These are phyloP conservation scores for Bombardia bombarda DNA, from an alignment of 495 filamentous ascomycete species.

Conservation along the genomic window DNA sequence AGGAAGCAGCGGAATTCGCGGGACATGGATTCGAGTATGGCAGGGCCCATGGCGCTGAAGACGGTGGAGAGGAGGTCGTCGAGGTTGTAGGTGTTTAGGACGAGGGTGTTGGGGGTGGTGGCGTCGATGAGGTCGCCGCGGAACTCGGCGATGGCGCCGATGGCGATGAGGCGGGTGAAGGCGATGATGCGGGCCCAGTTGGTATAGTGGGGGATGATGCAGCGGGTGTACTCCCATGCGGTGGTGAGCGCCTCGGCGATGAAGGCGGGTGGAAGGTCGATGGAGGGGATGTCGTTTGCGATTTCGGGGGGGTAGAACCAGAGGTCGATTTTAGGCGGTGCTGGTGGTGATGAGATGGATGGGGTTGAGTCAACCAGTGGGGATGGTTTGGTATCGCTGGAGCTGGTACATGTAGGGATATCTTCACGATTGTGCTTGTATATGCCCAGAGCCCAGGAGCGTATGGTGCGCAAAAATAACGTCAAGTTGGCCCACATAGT, in stretches of 20 bases:
- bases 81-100: constrained; percentile 13
- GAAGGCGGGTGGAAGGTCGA: constrained; percentile 5
- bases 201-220: constrained; percentile 13
- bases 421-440: no score
- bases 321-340: constrained; percentile 5
- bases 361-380: no score
- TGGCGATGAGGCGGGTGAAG: constrained; percentile 11
- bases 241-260: constrained; percentile 6
- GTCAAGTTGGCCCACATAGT: no score
- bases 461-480: no score
- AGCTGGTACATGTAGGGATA: no score
- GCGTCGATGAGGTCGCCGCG: constrained; percentile 7
- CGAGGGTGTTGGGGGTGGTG: not conserved
- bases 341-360: no score
- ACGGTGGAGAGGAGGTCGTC: constrained; percentile 9
- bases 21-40: constrained; percentile 3
- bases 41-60: constrained; percentile 4
- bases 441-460: no score
- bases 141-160: constrained; percentile 14
- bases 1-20: constrained; percentile 11
- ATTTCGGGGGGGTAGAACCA: constrained; percentile 14
- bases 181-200: constrained; percentile 14
- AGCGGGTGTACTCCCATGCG: constrained; percentile 13
- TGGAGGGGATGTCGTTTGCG: constrained; percentile 5
- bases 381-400: no score